These are phyloP conservation scores for Excoecaria cochinchinensis DNA, from an alignment of 345 rosid genomes.

Conservation along the genomic window DNA sequence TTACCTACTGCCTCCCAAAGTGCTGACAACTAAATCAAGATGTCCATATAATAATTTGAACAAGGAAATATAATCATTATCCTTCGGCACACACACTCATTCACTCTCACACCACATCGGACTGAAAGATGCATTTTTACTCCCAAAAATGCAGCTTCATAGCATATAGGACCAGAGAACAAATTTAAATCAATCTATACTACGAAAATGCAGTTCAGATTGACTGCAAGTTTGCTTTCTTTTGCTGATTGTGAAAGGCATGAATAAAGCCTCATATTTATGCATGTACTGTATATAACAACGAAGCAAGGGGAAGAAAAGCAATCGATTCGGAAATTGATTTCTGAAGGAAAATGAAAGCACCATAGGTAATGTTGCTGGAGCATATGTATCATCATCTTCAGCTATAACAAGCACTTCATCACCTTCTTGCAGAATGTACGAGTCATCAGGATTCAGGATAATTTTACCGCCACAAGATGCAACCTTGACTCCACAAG, in stretches of 20 bases:
- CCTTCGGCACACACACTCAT: background rate
- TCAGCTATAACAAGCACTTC: constrained; percentile 82
- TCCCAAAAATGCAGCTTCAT: background rate
- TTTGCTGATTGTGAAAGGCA: constrained; percentile 2
- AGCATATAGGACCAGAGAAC: background rate
- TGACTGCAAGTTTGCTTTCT: background rate
- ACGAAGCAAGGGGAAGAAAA: background rate
- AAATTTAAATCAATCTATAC: background rate
- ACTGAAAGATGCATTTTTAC: background rate
- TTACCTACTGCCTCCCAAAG: background rate
- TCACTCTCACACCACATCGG: background rate
- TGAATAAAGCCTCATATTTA: background rate
- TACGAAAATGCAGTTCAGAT: background rate
- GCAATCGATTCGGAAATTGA: constrained; percentile 14
- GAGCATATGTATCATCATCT: constrained; percentile 71
- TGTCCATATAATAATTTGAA: too few species aligned
- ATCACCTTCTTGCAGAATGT: constrained; percentile 64
- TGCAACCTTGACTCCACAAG: constrained; percentile 75
- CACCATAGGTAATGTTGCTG: constrained; percentile 66
- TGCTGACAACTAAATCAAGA: background rate
- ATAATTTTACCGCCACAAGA: constrained; percentile 65
- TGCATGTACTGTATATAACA: constrained; percentile 3
- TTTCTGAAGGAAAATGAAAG: constrained; percentile 38
- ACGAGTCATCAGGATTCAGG: constrained; percentile 66
- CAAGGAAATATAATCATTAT: too few species aligned